A percentile compares a stretch with the other conserved stretches of the same genome.
Conservation (phyloP, 306 rosid species). For the Argentina anserina region DNA sequence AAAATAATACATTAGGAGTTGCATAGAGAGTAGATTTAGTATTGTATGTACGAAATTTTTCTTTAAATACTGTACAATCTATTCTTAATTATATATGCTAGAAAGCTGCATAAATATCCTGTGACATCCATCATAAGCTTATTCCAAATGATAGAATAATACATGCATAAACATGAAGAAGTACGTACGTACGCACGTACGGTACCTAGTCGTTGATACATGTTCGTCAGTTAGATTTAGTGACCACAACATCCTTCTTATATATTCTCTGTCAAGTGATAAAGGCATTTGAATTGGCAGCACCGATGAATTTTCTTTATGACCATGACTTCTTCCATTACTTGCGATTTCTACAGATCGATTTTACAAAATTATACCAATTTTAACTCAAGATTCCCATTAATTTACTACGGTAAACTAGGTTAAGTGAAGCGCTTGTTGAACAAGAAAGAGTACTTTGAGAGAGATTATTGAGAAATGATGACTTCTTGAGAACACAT, state of each 20-base stretch:
- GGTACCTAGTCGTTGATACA: neutral
- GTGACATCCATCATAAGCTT: neutral
- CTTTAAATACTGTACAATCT: too few relatives aligned
- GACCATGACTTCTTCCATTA: slow-evolving; percentile 3
- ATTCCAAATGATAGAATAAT: too few relatives aligned
- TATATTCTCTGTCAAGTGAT: neutral
- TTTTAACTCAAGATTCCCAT: neutral
- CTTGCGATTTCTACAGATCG: neutral
- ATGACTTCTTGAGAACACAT: neutral
- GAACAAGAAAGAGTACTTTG: neutral
- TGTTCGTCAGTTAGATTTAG: neutral
- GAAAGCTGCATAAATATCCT: neutral
- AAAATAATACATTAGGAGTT: too few relatives aligned
- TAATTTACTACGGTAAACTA: neutral
- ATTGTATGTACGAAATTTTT: too few relatives aligned
- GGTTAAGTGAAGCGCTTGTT: neutral
- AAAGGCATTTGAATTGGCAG: neutral
- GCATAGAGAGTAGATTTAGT: too few relatives aligned
- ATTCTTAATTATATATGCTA: too few relatives aligned
- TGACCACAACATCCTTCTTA: neutral
- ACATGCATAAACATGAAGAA: too few relatives aligned
- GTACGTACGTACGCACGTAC: too few relatives aligned
- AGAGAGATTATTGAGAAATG: neutral
- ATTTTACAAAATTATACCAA: neutral
- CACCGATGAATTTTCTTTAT: too few relatives aligned